A percentile compares a stretch with the other conserved stretches of the same genome.
Conservation (phyloP, 1,284 basidiomycete genomes). For the Puccinia brachypodii region DNA sequence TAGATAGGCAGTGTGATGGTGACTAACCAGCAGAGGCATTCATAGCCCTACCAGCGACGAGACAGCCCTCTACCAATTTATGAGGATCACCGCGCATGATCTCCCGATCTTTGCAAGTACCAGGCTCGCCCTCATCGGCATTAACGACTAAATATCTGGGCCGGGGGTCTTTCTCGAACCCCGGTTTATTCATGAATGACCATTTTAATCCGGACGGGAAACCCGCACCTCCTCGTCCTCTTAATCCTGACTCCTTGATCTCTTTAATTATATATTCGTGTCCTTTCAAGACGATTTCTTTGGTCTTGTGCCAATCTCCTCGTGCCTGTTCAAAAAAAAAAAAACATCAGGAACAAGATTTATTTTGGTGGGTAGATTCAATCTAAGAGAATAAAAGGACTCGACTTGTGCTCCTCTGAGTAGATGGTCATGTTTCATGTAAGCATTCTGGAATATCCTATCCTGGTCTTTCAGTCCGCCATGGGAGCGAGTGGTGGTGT, state of each 20-base stretch:
- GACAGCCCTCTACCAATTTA: conserved; percentile 95
- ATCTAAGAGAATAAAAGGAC: not conserved
- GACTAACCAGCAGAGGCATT: conserved; percentile 76
- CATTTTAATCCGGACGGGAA: conserved; percentile 97
- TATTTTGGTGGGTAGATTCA: not conserved
- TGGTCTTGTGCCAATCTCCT: conserved; percentile 97
- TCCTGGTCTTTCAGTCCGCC: conserved; percentile 88
- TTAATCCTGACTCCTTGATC: conserved; percentile 92
- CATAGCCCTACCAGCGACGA: conserved; percentile 96
- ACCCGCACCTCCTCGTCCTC: conserved; percentile 94
- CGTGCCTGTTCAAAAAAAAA: conserved; percentile 64
- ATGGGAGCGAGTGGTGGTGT: conserved; percentile 7
- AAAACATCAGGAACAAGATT: not conserved
- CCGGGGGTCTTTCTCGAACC: conserved; percentile 90
- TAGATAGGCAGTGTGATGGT: not conserved
- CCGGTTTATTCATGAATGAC: conserved; percentile 97
- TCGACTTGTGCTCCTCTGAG: conserved; percentile 79
- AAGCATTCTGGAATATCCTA: conserved; percentile 66
- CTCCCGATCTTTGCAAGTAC: conserved; percentile 98
- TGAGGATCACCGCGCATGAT: conserved; percentile 97
- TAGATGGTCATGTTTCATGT: conserved; percentile 78
- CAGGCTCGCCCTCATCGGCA: conserved; percentile 97
- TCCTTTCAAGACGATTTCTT: conserved; percentile 91
- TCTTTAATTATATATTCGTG: conserved; percentile 97
- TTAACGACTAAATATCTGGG: conserved; percentile 97